phyloP scores from a whole-genome alignment of 1,284 basidiomycete genomes.

The Tranzscheliella williamsii region DNA sequence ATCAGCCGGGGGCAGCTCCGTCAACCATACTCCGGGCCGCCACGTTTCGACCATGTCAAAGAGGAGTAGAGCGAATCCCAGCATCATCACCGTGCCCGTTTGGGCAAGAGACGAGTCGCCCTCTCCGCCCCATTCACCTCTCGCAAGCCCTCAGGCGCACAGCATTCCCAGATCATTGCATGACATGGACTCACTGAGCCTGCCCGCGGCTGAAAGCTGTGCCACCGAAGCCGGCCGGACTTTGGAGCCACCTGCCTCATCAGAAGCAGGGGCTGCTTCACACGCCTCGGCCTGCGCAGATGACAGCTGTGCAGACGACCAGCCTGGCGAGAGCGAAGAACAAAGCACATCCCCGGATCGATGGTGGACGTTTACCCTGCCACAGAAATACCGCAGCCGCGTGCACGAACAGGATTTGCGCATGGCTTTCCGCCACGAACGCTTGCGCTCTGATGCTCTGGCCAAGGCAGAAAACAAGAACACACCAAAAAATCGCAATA shows the following conservation, averaged over 20 bases:
- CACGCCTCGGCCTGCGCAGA: too few species aligned
- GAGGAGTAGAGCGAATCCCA: constrained; percentile 25
- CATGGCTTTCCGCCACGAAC: constrained; percentile 34
- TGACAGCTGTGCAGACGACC: constrained; percentile 11
- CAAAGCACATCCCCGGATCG: constrained; percentile 26
- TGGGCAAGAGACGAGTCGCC: constrained; percentile 46
- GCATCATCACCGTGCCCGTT: constrained; percentile 30
- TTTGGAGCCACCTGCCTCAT: too few species aligned
- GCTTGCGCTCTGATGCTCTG: constrained; percentile 11
- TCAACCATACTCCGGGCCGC: constrained; percentile 4
- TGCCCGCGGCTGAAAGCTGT: constrained; percentile 17
- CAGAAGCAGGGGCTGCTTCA: too few species aligned
- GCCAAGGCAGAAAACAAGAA: constrained; percentile 5
- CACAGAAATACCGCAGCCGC: constrained; percentile 43
- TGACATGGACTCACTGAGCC: constrained; percentile 12
- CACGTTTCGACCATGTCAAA: constrained; percentile 4
- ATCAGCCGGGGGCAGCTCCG: constrained; percentile 17
- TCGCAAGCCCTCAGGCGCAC: constrained; percentile 19
- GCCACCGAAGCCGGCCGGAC: too few species aligned
- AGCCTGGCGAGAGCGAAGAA: constrained; percentile 19
- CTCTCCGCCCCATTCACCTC: constrained; percentile 25
- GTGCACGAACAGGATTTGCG: constrained; percentile 44
- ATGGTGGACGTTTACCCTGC: constrained; percentile 54
- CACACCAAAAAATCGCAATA: constrained; percentile 1
- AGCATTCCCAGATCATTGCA: constrained; percentile 9